These are phyloP conservation scores for Panellus pusillus DNA, from an alignment of 768 basidiomycete genomes.

Conservation along the genomic window DNA sequence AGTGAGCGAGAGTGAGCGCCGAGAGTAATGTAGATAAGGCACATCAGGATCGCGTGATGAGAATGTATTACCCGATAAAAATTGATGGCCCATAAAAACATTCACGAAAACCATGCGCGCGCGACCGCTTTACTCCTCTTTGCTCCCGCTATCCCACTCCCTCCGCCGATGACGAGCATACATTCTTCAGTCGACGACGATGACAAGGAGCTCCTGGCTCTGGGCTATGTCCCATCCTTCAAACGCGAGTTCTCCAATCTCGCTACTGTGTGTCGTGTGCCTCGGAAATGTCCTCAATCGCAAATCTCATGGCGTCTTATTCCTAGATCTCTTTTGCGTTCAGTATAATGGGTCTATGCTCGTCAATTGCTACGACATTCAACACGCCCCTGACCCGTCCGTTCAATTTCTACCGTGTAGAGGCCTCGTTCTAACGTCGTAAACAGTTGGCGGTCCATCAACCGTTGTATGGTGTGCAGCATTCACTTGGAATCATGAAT, in stretches of 20 bases:
- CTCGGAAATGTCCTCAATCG: not conserved
- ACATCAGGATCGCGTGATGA: too few relatives aligned
- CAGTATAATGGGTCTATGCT: constrained; percentile 81
- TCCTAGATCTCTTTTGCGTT: constrained; percentile 70
- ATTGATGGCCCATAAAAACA: too few relatives aligned
- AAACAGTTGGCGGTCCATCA: constrained; percentile 58
- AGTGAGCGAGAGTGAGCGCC: too few relatives aligned
- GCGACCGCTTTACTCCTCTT: constrained; percentile 3
- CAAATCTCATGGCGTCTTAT: not conserved
- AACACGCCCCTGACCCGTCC: constrained; percentile 60
- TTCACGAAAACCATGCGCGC: too few relatives aligned
- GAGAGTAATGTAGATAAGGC: too few relatives aligned
- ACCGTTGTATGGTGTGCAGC: constrained; percentile 40
- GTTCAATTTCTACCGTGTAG: too few relatives aligned
- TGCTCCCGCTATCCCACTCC: constrained; percentile 1
- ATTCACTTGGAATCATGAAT: constrained; percentile 3
- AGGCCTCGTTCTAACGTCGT: too few relatives aligned
- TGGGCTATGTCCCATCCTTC: constrained; percentile 80
- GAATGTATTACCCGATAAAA: too few relatives aligned
- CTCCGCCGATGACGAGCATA: constrained; percentile 16
- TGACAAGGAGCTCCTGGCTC: constrained; percentile 61
- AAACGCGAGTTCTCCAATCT: constrained; percentile 83
- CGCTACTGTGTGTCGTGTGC: constrained; percentile 60
- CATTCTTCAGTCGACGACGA: constrained; percentile 46
- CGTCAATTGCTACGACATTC: constrained; percentile 76